Conservation (phyloP, 73 alveolate species). For the Stentor coeruleus region DNA sequence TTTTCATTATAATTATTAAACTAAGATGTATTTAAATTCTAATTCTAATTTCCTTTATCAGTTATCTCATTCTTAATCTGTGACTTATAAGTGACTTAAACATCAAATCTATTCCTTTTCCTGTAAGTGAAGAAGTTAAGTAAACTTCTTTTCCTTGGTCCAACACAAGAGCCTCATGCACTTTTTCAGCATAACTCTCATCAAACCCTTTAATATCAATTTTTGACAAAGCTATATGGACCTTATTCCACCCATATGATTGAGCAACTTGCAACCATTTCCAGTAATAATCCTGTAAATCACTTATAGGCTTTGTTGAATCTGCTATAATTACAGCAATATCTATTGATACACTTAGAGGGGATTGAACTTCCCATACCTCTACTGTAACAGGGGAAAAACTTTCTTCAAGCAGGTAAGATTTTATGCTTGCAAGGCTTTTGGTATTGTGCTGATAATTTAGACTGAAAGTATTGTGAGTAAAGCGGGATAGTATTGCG, state of each 20-base stretch:
- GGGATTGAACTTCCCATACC: not conserved
- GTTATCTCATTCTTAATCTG: too few species aligned
- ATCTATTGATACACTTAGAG: not conserved
- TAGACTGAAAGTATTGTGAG: not conserved
- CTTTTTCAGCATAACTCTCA: not conserved
- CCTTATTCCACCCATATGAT: not conserved
- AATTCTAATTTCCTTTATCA: too few species aligned
- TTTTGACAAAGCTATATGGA: constrained; percentile 6
- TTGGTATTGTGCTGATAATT: not conserved
- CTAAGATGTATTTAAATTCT: too few species aligned
- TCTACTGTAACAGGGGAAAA: not conserved
- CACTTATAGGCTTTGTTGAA: constrained; percentile 10
- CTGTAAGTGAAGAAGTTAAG: not conserved
- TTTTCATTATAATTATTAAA: too few species aligned
- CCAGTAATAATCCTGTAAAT: constrained; percentile 13
- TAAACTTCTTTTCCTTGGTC: not conserved
- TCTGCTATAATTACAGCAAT: not conserved
- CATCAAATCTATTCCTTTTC: not conserved
- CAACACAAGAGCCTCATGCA: not conserved
- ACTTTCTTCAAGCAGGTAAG: not conserved
- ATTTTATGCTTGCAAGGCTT: not conserved
- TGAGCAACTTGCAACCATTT: not conserved
- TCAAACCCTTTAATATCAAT: not conserved
- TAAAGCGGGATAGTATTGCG: not conserved
- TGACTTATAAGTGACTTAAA: not conserved